Evolutionary conservation across 257 asterid species (phyloP).

Genomic region (Nicotiana obtusifolia): DNA sequence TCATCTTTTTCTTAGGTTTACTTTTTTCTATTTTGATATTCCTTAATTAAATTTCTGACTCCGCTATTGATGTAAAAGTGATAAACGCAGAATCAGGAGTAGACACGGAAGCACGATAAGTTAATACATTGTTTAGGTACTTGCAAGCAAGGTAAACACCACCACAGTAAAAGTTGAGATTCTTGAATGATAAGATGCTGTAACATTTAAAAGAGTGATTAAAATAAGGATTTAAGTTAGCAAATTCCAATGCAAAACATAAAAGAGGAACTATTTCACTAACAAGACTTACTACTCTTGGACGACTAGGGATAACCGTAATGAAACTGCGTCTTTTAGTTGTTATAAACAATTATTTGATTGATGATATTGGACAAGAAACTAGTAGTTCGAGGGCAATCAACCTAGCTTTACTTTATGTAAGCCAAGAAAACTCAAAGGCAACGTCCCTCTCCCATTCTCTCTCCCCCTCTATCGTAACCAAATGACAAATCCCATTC

Average conservation of each 20-base stretch:
- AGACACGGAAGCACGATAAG: too few species aligned
- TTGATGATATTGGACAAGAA: conserved; percentile 10
- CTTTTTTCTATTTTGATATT: too few species aligned
- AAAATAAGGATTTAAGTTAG: neutral
- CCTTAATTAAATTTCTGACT: too few species aligned
- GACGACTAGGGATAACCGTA: conserved; percentile 14
- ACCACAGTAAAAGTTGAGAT: too few species aligned
- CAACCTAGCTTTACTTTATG: conserved; percentile 27
- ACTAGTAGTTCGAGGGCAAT: conserved; percentile 36
- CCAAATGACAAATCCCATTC: conserved; percentile 28
- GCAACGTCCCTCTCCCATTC: conserved; percentile 49
- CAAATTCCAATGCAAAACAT: neutral
- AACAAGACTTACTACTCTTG: conserved; percentile 9
- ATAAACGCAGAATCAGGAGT: too few species aligned
- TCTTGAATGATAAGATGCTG: neutral
- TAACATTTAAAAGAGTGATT: neutral
- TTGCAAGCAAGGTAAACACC: too few species aligned
- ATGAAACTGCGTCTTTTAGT: neutral
- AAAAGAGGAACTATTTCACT: neutral
- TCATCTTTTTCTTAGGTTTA: too few species aligned
- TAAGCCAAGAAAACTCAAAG: conserved; percentile 25
- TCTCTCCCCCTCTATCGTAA: conserved; percentile 29
- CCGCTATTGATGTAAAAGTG: too few species aligned
- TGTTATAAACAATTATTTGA: conserved; percentile 8
- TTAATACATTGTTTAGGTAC: too few species aligned